These are phyloP conservation scores for Porphyridium purpureum DNA, from an alignment of 23 red algal species.

Conservation along the genomic window DNA sequence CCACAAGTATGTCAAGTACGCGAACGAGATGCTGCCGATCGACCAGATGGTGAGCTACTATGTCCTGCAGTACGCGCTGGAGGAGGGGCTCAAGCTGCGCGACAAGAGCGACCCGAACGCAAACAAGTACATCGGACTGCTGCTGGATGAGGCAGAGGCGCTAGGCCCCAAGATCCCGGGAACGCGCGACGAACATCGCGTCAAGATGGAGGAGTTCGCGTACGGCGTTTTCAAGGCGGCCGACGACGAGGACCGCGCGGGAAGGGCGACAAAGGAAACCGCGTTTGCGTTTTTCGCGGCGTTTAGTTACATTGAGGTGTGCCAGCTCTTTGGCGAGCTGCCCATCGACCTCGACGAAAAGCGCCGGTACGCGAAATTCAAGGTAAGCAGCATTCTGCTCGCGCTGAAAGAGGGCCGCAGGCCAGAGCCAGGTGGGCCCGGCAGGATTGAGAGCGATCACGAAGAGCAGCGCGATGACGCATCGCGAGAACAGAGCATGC, in stretches of 20 bases:
- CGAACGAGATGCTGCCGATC: too few relatives aligned
- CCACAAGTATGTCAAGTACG: too few relatives aligned
- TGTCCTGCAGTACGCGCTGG: constrained; percentile 39
- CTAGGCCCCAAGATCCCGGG: not conserved
- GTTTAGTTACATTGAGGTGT: constrained; percentile 67
- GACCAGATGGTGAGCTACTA: too few relatives aligned
- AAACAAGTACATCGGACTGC: constrained; percentile 10
- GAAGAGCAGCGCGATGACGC: constrained; percentile 3
- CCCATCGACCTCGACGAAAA: constrained; percentile 16
- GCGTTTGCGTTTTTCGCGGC: constrained; percentile 61
- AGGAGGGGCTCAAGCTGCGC: constrained; percentile 19
- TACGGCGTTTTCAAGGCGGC: constrained; percentile 29
- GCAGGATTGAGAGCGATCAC: too few relatives aligned
- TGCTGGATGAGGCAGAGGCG: constrained; percentile 33
- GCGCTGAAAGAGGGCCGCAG: constrained; percentile 24
- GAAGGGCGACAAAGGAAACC: constrained; percentile 18
- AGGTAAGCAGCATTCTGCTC: constrained; percentile 33
- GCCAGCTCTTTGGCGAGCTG: constrained; percentile 17
- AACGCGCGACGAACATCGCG: constrained; percentile 14
- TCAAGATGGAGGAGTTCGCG: constrained; percentile 28
- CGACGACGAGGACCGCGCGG: constrained; percentile 27
- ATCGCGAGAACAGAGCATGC: too few relatives aligned
- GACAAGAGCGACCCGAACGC: constrained; percentile 15
- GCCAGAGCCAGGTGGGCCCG: constrained; percentile 6
- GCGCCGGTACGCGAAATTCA: constrained; percentile 27